Conservation (phyloP, 345 rosid species). For the Cardamine resedifolia region DNA sequence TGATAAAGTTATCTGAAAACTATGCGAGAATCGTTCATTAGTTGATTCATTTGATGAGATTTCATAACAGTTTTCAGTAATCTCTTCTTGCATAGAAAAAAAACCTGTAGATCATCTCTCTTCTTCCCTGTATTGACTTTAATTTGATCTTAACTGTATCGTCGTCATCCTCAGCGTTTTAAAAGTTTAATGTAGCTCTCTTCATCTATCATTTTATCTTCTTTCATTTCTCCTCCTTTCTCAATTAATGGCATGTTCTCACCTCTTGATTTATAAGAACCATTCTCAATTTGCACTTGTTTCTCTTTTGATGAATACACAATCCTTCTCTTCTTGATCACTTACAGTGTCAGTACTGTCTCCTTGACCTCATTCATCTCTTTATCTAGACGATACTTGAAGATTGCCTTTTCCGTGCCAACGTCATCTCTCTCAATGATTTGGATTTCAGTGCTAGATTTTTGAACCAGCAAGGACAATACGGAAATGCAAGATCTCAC, state of each 20-base stretch:
- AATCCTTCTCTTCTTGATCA: slow-evolving; percentile 22
- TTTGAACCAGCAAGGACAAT: slow-evolving; percentile 35
- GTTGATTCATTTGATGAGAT: slow-evolving; percentile 26
- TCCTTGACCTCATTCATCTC: not conserved
- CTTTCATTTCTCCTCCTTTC: not conserved
- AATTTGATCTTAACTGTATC: slow-evolving; percentile 21
- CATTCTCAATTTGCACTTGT: slow-evolving; percentile 12
- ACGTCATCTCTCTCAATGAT: not conserved
- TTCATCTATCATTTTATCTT: not conserved
- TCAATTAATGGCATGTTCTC: not conserved
- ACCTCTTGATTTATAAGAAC: slow-evolving; percentile 1
- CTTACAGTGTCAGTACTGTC: slow-evolving; percentile 3
- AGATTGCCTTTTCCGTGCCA: slow-evolving; percentile 15
- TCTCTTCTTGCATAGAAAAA: slow-evolving; percentile 29
- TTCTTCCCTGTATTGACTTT: not conserved
- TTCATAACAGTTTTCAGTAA: too few species aligned
- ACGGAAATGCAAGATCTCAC: slow-evolving; percentile 6
- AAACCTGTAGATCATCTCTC: slow-evolving; percentile 1
- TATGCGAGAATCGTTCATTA: too few species aligned
- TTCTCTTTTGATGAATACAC: slow-evolving; percentile 1
- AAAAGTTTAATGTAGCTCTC: slow-evolving; percentile 1
- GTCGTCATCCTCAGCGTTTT: slow-evolving; percentile 9
- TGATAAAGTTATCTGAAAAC: slow-evolving; percentile 6
- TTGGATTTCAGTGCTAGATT: not conserved
- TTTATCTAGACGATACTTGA: not conserved